These are phyloP conservation scores for Phialemonium atrogriseum DNA, from an alignment of 2,329 filamentous ascomycete genomes.

Conservation along the genomic window DNA sequence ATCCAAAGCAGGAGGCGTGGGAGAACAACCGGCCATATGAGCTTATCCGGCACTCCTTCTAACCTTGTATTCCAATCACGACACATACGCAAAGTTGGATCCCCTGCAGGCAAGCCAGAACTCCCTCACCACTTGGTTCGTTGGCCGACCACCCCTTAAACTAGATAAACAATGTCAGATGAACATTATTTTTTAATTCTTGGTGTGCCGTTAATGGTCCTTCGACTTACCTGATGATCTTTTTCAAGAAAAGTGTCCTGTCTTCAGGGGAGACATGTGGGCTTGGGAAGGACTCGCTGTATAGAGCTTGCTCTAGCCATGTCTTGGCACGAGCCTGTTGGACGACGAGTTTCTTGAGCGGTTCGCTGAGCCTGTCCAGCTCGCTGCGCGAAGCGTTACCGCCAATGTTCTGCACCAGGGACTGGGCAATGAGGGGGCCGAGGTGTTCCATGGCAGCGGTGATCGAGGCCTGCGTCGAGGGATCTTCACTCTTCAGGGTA, in stretches of 20 bases:
- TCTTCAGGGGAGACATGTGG: conserved; percentile 50
- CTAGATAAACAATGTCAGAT: neutral
- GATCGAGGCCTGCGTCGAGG: conserved; percentile 33
- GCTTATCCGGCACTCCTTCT: conserved; percentile 1
- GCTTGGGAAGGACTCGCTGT: conserved; percentile 47
- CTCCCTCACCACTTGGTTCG: conserved; percentile 59
- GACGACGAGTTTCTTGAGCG: conserved; percentile 59
- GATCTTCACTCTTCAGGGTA: conserved; percentile 33
- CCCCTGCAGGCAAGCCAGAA: conserved; percentile 65
- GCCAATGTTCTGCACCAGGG: conserved; percentile 56
- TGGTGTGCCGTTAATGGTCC: too few species aligned
- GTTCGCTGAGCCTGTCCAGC: conserved; percentile 61
- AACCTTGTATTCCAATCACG: too few species aligned
- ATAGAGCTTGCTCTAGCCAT: conserved; percentile 56
- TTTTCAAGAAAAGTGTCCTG: conserved; percentile 57
- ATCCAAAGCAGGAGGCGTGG: conserved; percentile 10
- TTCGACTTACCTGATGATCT: conserved; percentile 52
- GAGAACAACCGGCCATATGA: neutral
- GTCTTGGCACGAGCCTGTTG: conserved; percentile 45
- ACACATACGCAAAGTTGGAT: conserved; percentile 52
- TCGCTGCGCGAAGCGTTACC: conserved; percentile 64
- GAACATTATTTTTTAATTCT: too few species aligned
- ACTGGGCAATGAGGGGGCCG: conserved; percentile 51
- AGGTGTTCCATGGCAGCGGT: conserved; percentile 47
- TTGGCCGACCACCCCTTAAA: conserved; percentile 54